Conservation (phyloP, 192 early-diverging fungal genomes). For the Umbelopsis ramanniana region DNA sequence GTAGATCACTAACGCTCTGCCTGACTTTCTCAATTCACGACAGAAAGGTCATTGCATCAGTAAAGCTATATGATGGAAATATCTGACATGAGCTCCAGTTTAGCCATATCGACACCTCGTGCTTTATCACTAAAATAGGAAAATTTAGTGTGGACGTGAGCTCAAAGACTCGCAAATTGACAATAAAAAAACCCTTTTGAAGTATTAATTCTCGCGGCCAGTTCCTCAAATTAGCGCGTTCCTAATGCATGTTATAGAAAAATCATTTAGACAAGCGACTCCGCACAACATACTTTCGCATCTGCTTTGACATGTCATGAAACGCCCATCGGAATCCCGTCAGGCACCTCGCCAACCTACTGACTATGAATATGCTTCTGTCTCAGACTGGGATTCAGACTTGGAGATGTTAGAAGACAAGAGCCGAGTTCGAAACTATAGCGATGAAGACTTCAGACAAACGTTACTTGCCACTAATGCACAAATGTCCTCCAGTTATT, state of each 20-base stretch:
- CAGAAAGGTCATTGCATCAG: too few species aligned
- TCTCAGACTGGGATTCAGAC: slow-evolving; percentile 15
- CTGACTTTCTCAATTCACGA: too few species aligned
- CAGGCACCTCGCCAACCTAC: slow-evolving; percentile 5
- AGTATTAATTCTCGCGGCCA: too few species aligned
- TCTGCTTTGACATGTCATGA: slow-evolving; percentile 23
- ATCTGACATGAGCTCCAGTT: too few species aligned
- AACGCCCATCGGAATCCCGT: not conserved
- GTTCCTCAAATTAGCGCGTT: not conserved
- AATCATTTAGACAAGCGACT: not conserved
- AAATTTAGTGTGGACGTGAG: too few species aligned
- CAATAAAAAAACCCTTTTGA: too few species aligned
- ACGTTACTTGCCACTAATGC: not conserved
- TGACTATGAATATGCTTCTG: slow-evolving; percentile 4
- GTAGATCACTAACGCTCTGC: too few species aligned
- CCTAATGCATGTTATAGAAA: too few species aligned
- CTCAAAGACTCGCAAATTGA: too few species aligned
- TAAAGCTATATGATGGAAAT: too few species aligned
- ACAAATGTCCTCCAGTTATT: slow-evolving; percentile 5
- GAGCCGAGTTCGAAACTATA: not conserved
- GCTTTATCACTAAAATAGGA: too few species aligned
- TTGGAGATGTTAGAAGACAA: not conserved
- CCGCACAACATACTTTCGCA: not conserved
- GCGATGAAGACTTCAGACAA: slow-evolving; percentile 7
- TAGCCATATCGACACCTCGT: too few species aligned